Conservation (phyloP, 2,329 filamentous ascomycete genomes). For the Pezicula rhizophila region DNA sequence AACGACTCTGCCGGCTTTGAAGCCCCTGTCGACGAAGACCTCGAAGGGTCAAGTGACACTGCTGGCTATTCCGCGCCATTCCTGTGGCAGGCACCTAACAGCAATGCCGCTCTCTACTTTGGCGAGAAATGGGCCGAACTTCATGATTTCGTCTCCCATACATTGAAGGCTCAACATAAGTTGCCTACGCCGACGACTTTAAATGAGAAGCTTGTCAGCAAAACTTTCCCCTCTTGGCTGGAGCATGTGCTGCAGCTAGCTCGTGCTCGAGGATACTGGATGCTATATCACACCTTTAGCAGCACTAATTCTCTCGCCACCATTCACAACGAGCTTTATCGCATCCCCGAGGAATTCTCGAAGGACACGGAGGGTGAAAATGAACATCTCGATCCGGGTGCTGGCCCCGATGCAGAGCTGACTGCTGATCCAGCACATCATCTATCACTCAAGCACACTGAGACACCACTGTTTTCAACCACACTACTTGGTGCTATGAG, state of each 20-base stretch:
- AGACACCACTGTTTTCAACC: constrained; percentile 35
- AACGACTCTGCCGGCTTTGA: constrained; percentile 53
- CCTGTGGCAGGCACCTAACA: constrained; percentile 79
- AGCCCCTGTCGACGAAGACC: constrained; percentile 39
- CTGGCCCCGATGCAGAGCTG: constrained; percentile 12
- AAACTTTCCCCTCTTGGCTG: constrained; percentile 67
- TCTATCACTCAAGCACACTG: constrained; percentile 19
- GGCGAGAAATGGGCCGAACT: constrained; percentile 84
- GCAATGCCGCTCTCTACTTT: constrained; percentile 75
- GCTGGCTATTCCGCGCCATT: constrained; percentile 38
- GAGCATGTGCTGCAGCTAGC: constrained; percentile 74
- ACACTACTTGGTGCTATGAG: constrained; percentile 45
- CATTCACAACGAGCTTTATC: constrained; percentile 70
- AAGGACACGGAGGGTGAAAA: constrained; percentile 17
- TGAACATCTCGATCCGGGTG: constrained; percentile 1
- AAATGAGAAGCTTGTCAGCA: constrained; percentile 55
- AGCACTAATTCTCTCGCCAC: constrained; percentile 50
- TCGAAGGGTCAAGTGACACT: constrained; percentile 1
- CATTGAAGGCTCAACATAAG: constrained; percentile 23
- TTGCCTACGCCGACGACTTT: constrained; percentile 34
- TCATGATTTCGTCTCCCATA: constrained; percentile 65
- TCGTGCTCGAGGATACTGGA: constrained; percentile 68
- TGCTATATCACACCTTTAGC: constrained; percentile 67
- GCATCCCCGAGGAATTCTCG: constrained; percentile 63
- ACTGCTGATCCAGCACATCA: constrained; percentile 22